These are phyloP conservation scores for Botrytis hyacinthi DNA, from an alignment of 2,329 filamentous ascomycete genomes.

Conservation along the genomic window DNA sequence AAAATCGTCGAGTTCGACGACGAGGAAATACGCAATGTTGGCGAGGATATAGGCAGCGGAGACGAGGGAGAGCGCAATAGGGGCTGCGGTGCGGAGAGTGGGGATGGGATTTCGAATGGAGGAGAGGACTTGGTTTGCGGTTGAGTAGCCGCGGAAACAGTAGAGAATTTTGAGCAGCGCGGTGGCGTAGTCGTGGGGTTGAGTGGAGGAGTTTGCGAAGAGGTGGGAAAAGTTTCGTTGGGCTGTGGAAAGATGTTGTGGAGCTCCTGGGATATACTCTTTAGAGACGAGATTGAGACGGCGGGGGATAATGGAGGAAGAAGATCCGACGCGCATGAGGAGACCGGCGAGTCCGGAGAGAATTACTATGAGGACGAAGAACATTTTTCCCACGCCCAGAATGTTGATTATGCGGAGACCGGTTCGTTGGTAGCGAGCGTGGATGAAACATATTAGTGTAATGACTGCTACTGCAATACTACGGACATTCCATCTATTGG, in stretches of 20 bases:
- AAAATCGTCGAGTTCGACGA: constrained; percentile 56
- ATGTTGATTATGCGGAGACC: constrained; percentile 50
- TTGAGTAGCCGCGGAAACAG: constrained; percentile 54
- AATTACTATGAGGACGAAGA: constrained; percentile 49
- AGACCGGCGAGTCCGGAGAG: constrained; percentile 44
- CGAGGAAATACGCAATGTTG: constrained; percentile 59
- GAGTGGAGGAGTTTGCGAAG: constrained; percentile 43
- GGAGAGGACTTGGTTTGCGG: constrained; percentile 49
- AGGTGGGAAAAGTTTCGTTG: constrained; percentile 44
- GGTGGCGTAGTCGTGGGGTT: constrained; percentile 47
- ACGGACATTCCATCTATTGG: constrained; percentile 50
- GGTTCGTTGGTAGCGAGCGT: constrained; percentile 47
- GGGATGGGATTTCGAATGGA: constrained; percentile 57
- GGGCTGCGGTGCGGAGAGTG: constrained; percentile 56
- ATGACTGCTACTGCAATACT: constrained; percentile 48
- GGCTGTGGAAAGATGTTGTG: constrained; percentile 25
- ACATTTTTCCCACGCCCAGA: constrained; percentile 49
- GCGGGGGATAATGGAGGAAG: neutral
- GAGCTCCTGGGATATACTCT: neutral
- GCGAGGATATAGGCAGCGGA: constrained; percentile 55
- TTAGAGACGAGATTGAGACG: neutral
- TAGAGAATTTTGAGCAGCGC: constrained; percentile 56
- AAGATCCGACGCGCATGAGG: neutral
- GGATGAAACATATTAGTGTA: constrained; percentile 47
- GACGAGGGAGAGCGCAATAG: constrained; percentile 53